A percentile compares a stretch with the other conserved stretches of the same genome.
These are phyloP conservation scores for Stagonosporopsis tanaceti DNA, from an alignment of 2,329 filamentous ascomycete species.

Conservation along the genomic window DNA sequence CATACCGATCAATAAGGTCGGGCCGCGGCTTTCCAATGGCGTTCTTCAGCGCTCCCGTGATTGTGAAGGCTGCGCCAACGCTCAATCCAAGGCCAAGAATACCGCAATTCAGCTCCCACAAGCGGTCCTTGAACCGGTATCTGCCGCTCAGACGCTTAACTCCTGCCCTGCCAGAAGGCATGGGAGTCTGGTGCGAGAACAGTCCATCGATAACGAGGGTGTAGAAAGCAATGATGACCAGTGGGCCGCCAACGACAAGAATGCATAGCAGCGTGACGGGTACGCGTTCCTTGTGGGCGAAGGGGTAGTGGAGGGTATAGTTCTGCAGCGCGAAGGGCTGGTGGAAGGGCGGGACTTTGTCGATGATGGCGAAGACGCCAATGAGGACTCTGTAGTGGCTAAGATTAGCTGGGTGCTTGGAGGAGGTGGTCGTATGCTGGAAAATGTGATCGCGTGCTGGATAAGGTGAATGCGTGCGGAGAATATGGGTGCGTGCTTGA, in stretches of 20 bases:
- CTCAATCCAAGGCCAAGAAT: slow-evolving; percentile 64
- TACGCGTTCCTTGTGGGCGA: slow-evolving; percentile 63
- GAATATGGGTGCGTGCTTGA: not conserved
- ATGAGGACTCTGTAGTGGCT: slow-evolving; percentile 56
- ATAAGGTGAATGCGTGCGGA: slow-evolving; percentile 47
- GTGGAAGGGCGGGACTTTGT: slow-evolving; percentile 63
- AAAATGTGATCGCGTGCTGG: slow-evolving; percentile 46
- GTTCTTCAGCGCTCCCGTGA: slow-evolving; percentile 66
- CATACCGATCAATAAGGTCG: slow-evolving; percentile 65
- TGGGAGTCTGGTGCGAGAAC: slow-evolving; percentile 59
- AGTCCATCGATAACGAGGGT: slow-evolving; percentile 66
- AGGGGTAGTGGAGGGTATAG: slow-evolving; percentile 66
- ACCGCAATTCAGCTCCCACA: slow-evolving; percentile 70
- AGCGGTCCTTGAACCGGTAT: slow-evolving; percentile 62
- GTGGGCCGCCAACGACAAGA: slow-evolving; percentile 59
- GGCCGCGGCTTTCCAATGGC: slow-evolving; percentile 67
- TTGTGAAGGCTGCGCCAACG: slow-evolving; percentile 63
- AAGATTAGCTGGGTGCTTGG: slow-evolving; percentile 26
- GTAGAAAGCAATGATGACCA: slow-evolving; percentile 62
- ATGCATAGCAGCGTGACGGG: slow-evolving; percentile 59
- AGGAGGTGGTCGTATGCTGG: slow-evolving; percentile 8
- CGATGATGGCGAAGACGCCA: slow-evolving; percentile 60
- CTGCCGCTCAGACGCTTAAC: slow-evolving; percentile 51
- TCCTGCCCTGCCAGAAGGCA: slow-evolving; percentile 35
- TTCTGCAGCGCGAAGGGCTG: slow-evolving; percentile 66